phyloP scores from a whole-genome alignment of 2,329 filamentous ascomycete species.

The Alternaria burnsii region DNA sequence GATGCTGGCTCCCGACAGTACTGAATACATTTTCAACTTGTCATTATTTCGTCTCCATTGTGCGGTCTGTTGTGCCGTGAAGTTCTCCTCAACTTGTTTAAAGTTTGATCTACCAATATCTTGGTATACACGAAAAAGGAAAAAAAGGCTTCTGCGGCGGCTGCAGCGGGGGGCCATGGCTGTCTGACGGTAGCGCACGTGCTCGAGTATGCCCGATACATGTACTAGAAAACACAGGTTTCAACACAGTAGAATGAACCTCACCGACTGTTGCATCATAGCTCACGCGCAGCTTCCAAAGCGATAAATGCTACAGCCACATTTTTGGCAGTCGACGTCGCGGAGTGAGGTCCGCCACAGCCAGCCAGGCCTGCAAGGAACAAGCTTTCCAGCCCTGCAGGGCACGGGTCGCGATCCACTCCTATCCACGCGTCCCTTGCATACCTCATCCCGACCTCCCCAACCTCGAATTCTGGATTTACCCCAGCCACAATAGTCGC shows the following conservation, averaged over 20 bases:
- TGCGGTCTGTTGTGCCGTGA: not conserved
- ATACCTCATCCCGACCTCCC: slow-evolving; percentile 22
- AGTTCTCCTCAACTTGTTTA: not conserved
- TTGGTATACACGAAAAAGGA: not conserved
- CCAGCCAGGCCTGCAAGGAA: slow-evolving; percentile 9
- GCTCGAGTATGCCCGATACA: not conserved
- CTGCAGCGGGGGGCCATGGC: not conserved
- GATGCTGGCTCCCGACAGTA: not conserved
- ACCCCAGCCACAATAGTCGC: slow-evolving; percentile 24
- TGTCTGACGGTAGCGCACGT: slow-evolving; percentile 8
- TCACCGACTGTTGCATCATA: slow-evolving; percentile 3
- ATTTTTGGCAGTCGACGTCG: slow-evolving; percentile 1
- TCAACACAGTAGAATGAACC: slow-evolving; percentile 2
- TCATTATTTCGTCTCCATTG: not conserved
- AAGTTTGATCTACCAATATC: not conserved
- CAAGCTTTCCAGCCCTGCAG: slow-evolving; percentile 18
- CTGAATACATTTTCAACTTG: not conserved
- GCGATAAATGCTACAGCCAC: slow-evolving; percentile 6
- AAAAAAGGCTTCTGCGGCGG: not conserved
- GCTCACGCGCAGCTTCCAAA: not conserved
- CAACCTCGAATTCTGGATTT: slow-evolving; percentile 8
- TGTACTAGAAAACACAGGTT: slow-evolving; percentile 12
- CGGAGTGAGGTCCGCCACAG: slow-evolving; percentile 10
- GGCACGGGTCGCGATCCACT: slow-evolving; percentile 11
- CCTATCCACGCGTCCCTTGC: slow-evolving; percentile 25